Percentiles rank a stretch among this genome's conserved stretches.
Conservation (phyloP, 306 rosid species). For the Amphicarpaea edgeworthii region DNA sequence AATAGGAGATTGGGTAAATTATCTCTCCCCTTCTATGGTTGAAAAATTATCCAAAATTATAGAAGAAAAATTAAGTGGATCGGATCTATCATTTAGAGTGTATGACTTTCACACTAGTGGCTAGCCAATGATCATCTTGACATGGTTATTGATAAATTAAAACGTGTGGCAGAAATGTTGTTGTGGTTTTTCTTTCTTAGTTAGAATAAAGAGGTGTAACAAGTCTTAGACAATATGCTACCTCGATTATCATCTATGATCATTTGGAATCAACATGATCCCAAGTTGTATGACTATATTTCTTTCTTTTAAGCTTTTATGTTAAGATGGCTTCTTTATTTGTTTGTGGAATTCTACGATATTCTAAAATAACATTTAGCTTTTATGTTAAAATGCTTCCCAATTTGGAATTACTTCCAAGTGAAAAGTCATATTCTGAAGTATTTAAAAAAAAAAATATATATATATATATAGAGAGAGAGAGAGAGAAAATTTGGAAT, state of each 20-base stretch:
- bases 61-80: constrained; percentile 50
- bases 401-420: neutral
- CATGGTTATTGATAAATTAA: neutral
- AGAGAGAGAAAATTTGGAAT: too few relatives aligned
- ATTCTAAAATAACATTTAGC: neutral
- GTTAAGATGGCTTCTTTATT: neutral
- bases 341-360: neutral
- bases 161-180: neutral
- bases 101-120: neutral
- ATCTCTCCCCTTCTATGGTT: constrained; percentile 58
- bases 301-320: neutral
- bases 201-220: neutral
- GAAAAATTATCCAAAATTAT: constrained; percentile 53
- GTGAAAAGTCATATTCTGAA: neutral
- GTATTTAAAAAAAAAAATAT: neutral
- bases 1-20: constrained; percentile 65
- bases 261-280: neutral
- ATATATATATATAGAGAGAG: too few relatives aligned
- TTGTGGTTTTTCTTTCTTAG: neutral
- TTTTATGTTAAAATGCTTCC: neutral
- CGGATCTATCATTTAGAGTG: constrained; percentile 50
- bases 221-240: neutral
- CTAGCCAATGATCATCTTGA: neutral
- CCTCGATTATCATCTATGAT: neutral
- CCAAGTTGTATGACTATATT: neutral